A percentile compares a stretch with the other conserved stretches of the same genome.
Conservation (phyloP, 306 rosid species). For the Pueraria montana region DNA sequence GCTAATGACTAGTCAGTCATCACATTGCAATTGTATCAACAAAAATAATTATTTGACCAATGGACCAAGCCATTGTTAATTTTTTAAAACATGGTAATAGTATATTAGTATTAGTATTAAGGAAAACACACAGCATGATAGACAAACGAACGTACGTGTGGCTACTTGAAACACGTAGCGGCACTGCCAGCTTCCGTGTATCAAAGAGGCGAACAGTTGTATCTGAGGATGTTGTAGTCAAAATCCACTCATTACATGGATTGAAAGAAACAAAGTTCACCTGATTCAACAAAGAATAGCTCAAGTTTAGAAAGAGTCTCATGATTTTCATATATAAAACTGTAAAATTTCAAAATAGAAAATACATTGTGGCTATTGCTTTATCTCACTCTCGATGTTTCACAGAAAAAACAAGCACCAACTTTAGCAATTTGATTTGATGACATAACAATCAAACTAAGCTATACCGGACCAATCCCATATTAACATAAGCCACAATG, state of each 20-base stretch:
- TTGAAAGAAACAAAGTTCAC: conserved; percentile 90
- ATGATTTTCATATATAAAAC: background rate
- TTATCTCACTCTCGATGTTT: background rate
- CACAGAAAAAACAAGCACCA: conserved; percentile 2
- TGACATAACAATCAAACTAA: conserved; percentile 8
- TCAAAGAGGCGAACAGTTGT: conserved; percentile 82
- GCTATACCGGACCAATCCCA: background rate
- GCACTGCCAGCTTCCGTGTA: conserved; percentile 72
- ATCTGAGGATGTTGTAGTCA: conserved; percentile 98
- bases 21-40: conserved; percentile 7
- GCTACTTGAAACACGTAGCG: conserved; percentile 78
- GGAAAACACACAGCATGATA: background rate
- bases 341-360: background rate
- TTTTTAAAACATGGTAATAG: too few relatives aligned
- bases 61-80: background rate
- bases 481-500: background rate
- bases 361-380: background rate
- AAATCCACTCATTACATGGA: conserved; percentile 83
- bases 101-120: background rate
- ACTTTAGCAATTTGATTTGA: background rate
- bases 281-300: conserved; percentile 52
- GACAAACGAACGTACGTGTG: conserved; percentile 71
- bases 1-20: background rate
- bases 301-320: background rate
- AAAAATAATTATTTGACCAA: background rate